Evolutionary conservation across 2,329 filamentous ascomycete genomes (phyloP), one percentile per base, ranked within the genome.

Genomic region (Botrytis fragariae): DNA sequence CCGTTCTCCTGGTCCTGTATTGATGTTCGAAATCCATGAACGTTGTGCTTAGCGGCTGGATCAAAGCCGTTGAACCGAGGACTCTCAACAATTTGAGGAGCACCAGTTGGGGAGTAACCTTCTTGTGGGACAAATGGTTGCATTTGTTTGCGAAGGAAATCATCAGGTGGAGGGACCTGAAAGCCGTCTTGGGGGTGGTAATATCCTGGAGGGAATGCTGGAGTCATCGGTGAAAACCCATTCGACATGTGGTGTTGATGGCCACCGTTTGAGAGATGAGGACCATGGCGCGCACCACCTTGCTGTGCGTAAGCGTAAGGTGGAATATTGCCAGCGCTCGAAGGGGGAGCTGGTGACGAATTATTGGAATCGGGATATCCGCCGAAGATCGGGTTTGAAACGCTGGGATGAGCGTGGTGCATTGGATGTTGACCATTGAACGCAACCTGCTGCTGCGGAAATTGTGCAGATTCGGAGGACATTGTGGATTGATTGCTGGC

Each of bases 1-100:
- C 76, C 77, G 54, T 74, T 76, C 32, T 82, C 83, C 44, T 82
- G 83, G 20, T 87, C 85, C 25, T 82, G 83, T 8, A 82, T 84
- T 2, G 88, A 89, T 51, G 87, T 85, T 74, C 90, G 89, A 3
- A 89, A 90, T 51, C 86, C 88, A 72, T 89, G 89, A 77, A 89
- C 89, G 80, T 88, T 90, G 75, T 88, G 88, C 6, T 88, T 86
- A 2, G 88, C 89, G 1, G 86, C 85, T 2, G 88, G 86, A 4
- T 85, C 86, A 78, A 87, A 87, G 18, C 76, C 67, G 14, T 71
- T 73, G 62, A 77, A 69, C 20, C 77, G 75, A 51, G 74, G 72
- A 63, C 73, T 70, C 25, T 80, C 79, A 62, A 72, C 64, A 5
- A 75, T 76, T 48, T 74, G 62, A 54, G 79, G 76, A 75, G 82